phyloP scores from a whole-genome alignment of 2,329 filamentous ascomycete genomes.

The Xylariaceae sp. region DNA sequence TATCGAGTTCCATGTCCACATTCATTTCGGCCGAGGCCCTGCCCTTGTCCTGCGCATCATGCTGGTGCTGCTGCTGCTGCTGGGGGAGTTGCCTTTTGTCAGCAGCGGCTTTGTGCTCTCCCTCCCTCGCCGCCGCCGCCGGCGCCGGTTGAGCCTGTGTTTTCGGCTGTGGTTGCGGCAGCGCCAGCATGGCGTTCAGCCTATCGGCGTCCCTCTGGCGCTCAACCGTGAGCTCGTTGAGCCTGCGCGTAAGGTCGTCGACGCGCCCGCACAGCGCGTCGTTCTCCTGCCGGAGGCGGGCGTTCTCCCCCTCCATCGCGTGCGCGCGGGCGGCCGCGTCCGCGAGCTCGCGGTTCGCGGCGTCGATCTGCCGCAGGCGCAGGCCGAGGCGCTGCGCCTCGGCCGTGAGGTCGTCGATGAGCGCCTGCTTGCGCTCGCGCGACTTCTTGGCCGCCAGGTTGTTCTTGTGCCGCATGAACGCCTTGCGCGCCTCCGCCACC shows the following conservation, averaged over 20 bases:
- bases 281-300: slow-evolving; percentile 2
- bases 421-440: slow-evolving; percentile 10
- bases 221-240: background rate
- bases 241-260: background rate
- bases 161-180: background rate
- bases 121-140: background rate
- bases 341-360: background rate
- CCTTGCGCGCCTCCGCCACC: slow-evolving; percentile 5
- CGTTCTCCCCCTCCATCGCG: background rate
- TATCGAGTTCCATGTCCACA: background rate
- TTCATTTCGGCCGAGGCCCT: background rate
- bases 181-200: background rate
- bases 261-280: background rate
- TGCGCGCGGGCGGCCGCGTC: background rate
- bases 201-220: background rate
- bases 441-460: slow-evolving; percentile 15
- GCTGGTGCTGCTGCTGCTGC: background rate
- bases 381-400: background rate
- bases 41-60: background rate
- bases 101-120: background rate
- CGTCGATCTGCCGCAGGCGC: background rate
- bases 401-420: slow-evolving; percentile 8
- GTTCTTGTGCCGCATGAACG: slow-evolving; percentile 14
- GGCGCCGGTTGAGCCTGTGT: background rate
- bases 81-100: slow-evolving; percentile 1